Evolutionary conservation across 2,329 filamentous ascomycete species (phyloP), one percentile per base, ranked within the genome.

Genomic region (Claviceps lovelessii): DNA sequence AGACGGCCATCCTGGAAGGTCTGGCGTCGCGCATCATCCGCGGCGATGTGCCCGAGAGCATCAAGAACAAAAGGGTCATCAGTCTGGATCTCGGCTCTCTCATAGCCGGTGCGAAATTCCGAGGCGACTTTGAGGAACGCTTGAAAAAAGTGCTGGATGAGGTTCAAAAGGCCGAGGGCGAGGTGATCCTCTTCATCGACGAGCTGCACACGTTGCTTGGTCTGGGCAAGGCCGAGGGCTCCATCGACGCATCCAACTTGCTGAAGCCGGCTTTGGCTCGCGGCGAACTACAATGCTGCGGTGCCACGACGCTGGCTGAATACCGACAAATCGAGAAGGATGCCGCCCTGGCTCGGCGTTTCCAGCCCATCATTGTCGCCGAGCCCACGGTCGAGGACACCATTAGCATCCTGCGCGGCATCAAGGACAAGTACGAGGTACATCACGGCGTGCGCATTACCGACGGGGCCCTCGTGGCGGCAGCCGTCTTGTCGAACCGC

Each of bases 361-460:
- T 98, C 68, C 93, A 98, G 64, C 90, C 93, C 0, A 95, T 98
- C 55, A 71, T 89, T 41, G 90, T 98, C n/a, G 87, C 84, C 57
- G 93, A 98, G 63, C 93, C 93, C 0, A 85, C 82, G 0, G 90
- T 97, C 0, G 83, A 88, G 61, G 90, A 96, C 61, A 96, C 93
- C 0, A 90, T 98, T 58, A 95, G 89, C 52, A 97, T 98, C 55
- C 75, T 98, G 0, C 83, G 93, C 64, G 93, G 91, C 51, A 96
- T 98, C 73, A 97, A 97, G 66, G 90, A 97, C 65, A 88, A 90
- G 61, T 98, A 98, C 64, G 93, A 97, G 68, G 88, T 97, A 0
- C 93, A 97, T 61, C 93, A 98, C 64, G 91, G 93, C 70, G 91
- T 97, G 0, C 80, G 90, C 54, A 97, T 98, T 60, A 95, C 89